A percentile compares a stretch with the other conserved stretches of the same genome.
phyloP scores from a whole-genome alignment of 352 stramenopile genomes.

The Phytophthora lateralis region DNA sequence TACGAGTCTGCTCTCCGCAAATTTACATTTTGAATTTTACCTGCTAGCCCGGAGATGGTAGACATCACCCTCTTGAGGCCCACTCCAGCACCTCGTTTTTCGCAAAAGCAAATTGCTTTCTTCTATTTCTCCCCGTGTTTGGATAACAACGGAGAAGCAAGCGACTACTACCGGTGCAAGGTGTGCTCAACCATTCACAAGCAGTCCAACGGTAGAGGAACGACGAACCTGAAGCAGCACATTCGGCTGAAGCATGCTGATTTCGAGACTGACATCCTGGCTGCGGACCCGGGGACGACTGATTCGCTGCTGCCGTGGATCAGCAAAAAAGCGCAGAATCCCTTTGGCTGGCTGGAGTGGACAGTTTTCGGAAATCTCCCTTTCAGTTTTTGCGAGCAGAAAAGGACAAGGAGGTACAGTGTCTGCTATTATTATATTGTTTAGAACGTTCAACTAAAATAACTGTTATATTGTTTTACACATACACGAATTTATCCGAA shows the following conservation, averaged over 20 bases:
- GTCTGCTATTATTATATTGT: neutral
- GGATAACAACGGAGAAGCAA: slow-evolving; percentile 1
- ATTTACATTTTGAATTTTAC: neutral
- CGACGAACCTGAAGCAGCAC: slow-evolving; percentile 9
- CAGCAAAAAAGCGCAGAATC: slow-evolving; percentile 10
- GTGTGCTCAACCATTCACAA: neutral
- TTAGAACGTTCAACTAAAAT: neutral
- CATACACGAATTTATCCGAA: slow-evolving; percentile 4
- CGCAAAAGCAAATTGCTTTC: neutral
- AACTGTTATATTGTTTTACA: neutral
- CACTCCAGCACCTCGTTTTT: neutral
- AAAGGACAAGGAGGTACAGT: slow-evolving; percentile 8
- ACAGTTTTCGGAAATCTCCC: slow-evolving; percentile 4
- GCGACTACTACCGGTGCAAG: neutral
- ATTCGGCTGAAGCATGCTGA: slow-evolving; percentile 2
- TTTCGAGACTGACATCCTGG: slow-evolving; percentile 8
- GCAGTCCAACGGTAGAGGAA: neutral
- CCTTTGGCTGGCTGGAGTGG: slow-evolving; percentile 11
- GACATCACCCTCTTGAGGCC: neutral
- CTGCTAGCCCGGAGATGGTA: neutral
- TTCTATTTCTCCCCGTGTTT: neutral
- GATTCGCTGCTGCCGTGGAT: slow-evolving; percentile 15
- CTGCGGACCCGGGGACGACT: neutral
- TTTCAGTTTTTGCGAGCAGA: slow-evolving; percentile 11
- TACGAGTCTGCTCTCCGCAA: neutral